Base-by-base conservation (phyloP, 2,329 filamentous ascomycete genomes). In the Pseudopyricularia cyperi region DNA sequence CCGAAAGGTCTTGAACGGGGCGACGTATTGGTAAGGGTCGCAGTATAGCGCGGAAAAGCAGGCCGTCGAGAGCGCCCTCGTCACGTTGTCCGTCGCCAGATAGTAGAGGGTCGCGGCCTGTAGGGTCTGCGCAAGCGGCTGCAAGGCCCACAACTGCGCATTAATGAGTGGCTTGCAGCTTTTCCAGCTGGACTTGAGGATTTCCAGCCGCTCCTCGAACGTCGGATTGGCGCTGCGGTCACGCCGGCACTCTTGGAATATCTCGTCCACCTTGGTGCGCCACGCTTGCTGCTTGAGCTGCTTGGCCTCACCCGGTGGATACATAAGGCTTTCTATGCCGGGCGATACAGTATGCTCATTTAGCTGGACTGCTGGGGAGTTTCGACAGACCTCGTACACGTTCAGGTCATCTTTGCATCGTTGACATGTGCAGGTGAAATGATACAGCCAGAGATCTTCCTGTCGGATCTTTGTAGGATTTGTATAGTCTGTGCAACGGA, bases 401-500 rank as follows among this genome's bases (percentile, higher is more conserved):
- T 76, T 72, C 22, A 80, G 63, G 56, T 81, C 68, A 14, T 70
- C 62, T 11, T 58, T 59, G 59, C 78, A 82, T 32, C 76, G 71
- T 12, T 55, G 60, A 53, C 78, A 82, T 19, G 53, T 55, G 57
- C 78, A 82, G 7, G 64, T 57, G 56, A 82, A 82, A 57, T 72
- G 70, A 58, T 80, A 82, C 11, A 68, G 64, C 24, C 61, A 59
- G 6, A 81, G 65, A 0, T 68, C 67, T 48, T 68, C 57, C 49
- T 65, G 67, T 48, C 78, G 69, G 42, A 65, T 65, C 2, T 63
- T 54, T 26, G 68, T 66, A 5, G 74, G 72, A 46, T 69, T 63
- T 3, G 71, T 74, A 55, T 69, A 71, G 53, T 79, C 77, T 79
- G 47, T 1, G 14, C 48, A 42, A 14, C 8, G 28, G 32, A 33